Evolutionary conservation across 2,329 filamentous ascomycete genomes (phyloP).

Genomic region (Clonostachys sp.): DNA sequence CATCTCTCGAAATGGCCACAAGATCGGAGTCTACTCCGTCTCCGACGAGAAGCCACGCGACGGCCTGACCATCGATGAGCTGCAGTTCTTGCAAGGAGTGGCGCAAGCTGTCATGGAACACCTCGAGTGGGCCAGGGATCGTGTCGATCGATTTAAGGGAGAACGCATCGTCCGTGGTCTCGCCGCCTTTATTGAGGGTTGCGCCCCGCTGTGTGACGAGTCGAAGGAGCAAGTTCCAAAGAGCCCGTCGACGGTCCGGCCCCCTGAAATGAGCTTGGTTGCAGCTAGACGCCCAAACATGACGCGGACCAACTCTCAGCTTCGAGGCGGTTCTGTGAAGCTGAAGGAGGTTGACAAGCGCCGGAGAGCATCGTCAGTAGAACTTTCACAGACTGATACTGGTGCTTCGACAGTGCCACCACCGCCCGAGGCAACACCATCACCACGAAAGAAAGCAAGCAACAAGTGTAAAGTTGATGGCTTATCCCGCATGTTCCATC

Average conservation of each 20-base stretch:
- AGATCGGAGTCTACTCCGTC: conserved; percentile 57
- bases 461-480: conserved; percentile 8
- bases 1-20: conserved; percentile 44
- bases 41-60: conserved; percentile 51
- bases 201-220: too few species aligned
- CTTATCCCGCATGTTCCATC: conserved; percentile 15
- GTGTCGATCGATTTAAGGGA: conserved; percentile 44
- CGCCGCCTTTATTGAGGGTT: conserved; percentile 46
- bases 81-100: conserved; percentile 52
- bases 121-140: conserved; percentile 49
- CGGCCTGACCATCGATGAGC: conserved; percentile 39
- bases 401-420: background rate
- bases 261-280: background rate
- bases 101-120: conserved; percentile 55
- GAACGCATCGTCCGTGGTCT: conserved; percentile 51
- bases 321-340: too few species aligned
- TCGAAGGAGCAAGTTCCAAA: background rate
- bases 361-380: background rate
- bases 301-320: background rate
- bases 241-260: background rate
- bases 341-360: background rate
- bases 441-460: background rate
- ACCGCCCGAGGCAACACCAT: background rate
- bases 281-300: background rate
- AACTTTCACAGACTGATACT: background rate